A percentile compares a stretch with the other conserved stretches of the same genome.
These are phyloP conservation scores for Geoglossum cookeanum DNA, from an alignment of 2,329 filamentous ascomycete genomes.

Conservation along the genomic window DNA sequence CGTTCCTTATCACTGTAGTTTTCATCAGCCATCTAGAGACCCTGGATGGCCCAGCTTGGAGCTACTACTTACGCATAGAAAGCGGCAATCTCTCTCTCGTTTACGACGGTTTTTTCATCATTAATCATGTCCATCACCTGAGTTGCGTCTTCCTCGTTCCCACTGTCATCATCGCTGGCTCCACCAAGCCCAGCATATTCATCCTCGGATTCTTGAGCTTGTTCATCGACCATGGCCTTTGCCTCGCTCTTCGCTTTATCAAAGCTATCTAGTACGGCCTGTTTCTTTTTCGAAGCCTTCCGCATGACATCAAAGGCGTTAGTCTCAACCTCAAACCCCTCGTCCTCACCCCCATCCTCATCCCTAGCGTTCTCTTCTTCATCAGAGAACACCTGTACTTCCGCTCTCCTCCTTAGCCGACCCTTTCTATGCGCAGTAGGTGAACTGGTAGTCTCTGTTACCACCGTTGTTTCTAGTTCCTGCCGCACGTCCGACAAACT, in stretches of 20 bases:
- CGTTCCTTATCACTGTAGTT: constrained; percentile 57
- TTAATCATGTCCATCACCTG: constrained; percentile 78
- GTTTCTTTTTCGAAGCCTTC: constrained; percentile 31
- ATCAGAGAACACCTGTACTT: constrained; percentile 12
- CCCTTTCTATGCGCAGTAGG: neutral
- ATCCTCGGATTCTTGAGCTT: constrained; percentile 93
- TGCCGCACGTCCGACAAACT: neutral
- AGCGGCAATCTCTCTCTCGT: constrained; percentile 66
- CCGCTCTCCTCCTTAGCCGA: constrained; percentile 10
- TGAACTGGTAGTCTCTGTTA: neutral
- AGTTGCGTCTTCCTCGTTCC: constrained; percentile 48
- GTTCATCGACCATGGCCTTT: constrained; percentile 73
- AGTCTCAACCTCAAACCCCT: constrained; percentile 19
- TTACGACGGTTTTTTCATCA: constrained; percentile 51
- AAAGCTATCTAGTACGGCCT: constrained; percentile 34
- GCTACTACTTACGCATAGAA: constrained; percentile 61
- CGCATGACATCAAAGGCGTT: constrained; percentile 54
- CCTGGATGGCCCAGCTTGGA: neutral
- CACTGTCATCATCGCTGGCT: constrained; percentile 62
- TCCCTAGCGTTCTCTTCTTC: constrained; percentile 11
- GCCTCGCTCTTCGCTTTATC: constrained; percentile 78
- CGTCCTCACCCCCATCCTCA: constrained; percentile 8
- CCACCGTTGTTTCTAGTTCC: neutral
- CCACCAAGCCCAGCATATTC: constrained; percentile 92
- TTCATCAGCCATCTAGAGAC: neutral